These are phyloP conservation scores for Ensete glaucum DNA, from an alignment of 176 grass and related monocot species.

Conservation along the genomic window DNA sequence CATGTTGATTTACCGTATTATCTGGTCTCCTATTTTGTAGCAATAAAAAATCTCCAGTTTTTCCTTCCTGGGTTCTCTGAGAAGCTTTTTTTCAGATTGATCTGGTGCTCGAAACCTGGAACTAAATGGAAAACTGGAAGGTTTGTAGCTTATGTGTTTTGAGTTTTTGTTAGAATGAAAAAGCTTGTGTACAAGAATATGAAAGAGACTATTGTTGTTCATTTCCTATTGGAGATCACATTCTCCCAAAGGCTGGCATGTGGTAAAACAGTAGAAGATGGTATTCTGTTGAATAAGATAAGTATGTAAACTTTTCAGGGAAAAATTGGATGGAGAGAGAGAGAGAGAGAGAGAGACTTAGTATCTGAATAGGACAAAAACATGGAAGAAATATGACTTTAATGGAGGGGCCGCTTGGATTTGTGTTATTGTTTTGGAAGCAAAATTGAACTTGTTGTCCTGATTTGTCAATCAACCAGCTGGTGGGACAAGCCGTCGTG, in stretches of 20 bases:
- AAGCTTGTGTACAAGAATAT: neutral
- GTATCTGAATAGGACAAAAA: neutral
- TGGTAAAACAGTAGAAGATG: neutral
- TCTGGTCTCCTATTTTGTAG: neutral
- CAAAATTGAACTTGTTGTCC: conserved; percentile 6
- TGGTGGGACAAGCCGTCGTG: neutral
- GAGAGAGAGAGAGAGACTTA: neutral
- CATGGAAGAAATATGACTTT: neutral
- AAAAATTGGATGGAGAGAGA: neutral
- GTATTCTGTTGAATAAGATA: neutral
- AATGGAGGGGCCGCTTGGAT: neutral
- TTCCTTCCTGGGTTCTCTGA: neutral
- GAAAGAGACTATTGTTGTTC: neutral
- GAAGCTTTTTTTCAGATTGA: neutral
- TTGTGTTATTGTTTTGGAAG: conserved; percentile 6
- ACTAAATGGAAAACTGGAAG: neutral
- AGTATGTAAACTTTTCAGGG: neutral
- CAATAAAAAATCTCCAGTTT: neutral
- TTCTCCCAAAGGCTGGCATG: neutral
- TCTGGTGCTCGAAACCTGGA: neutral
- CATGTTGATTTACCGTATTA: neutral
- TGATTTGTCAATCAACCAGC: neutral
- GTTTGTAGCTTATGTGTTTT: neutral
- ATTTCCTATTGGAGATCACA: neutral
- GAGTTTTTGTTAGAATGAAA: no score